Conservation (phyloP, 129 eudicot species). For the Chrysanthemum seticuspe region DNA sequence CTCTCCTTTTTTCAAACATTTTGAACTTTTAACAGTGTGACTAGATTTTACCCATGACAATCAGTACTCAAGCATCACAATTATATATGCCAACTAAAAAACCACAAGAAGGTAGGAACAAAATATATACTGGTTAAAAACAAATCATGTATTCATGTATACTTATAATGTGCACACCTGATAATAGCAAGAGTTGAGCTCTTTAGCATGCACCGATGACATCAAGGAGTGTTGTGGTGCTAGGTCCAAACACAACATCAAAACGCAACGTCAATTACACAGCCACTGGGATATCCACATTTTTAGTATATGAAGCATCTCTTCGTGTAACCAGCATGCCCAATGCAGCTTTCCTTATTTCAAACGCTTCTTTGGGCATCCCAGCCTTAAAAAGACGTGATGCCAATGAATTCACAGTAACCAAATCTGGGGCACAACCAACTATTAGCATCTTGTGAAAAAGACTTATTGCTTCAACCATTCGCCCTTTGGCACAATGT, state of each 20-base stretch:
- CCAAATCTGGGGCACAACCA: slow-evolving; percentile 70
- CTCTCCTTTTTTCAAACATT: neutral
- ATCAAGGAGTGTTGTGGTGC: slow-evolving; percentile 26
- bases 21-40: neutral
- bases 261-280: slow-evolving; percentile 32
- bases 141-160: neutral
- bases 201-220: slow-evolving; percentile 7
- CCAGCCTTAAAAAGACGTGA: slow-evolving; percentile 84
- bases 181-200: slow-evolving; percentile 21
- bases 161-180: slow-evolving; percentile 22
- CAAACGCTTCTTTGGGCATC: slow-evolving; percentile 74
- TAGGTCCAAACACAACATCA: slow-evolving; percentile 24
- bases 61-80: slow-evolving; percentile 3
- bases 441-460: slow-evolving; percentile 60
- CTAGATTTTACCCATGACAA: neutral
- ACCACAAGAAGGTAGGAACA: slow-evolving; percentile 2
- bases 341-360: slow-evolving; percentile 49
- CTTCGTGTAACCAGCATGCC: slow-evolving; percentile 34
- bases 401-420: slow-evolving; percentile 60
- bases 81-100: too few species aligned
- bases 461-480: slow-evolving; percentile 73
- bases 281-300: slow-evolving; percentile 53
- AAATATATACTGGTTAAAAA: slow-evolving; percentile 1
- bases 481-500: slow-evolving; percentile 95
- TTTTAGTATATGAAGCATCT: slow-evolving; percentile 20